Percentiles rank a stretch among this genome's conserved stretches.
Evolutionary conservation across 805 yeast species (phyloP).

Genomic region (Priceomyces haplophilus): DNA sequence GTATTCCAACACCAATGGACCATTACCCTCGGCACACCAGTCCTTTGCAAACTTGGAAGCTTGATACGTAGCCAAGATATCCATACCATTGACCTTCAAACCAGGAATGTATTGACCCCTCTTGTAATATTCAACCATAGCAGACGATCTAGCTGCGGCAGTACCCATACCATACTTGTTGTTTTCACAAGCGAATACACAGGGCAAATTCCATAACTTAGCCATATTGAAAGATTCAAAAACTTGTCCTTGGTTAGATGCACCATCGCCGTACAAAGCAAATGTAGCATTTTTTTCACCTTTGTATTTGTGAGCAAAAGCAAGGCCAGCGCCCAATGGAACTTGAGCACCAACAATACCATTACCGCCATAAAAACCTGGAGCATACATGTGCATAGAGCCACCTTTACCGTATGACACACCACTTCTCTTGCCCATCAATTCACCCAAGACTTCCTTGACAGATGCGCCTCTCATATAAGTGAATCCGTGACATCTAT

Average conservation of each 20-base stretch:
- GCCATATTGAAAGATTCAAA: conserved; percentile 99
- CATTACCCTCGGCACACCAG: conserved; percentile 90
- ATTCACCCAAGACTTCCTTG: conserved; percentile 85
- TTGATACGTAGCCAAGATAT: conserved; percentile 88
- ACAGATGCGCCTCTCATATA: conserved; percentile 94
- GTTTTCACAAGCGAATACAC: conserved; percentile 94
- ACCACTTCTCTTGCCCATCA: conserved; percentile 95
- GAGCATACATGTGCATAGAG: conserved; percentile 97
- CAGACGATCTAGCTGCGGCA: conserved; percentile 94
- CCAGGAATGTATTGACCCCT: conserved; percentile 99
- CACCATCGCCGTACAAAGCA: conserved; percentile 97
- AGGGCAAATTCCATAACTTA: conserved; percentile 95
- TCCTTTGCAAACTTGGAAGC: conserved; percentile 97
- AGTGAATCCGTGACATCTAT: conserved; percentile 99
- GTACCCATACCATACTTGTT: conserved; percentile 99
- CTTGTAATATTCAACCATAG: conserved; percentile 94
- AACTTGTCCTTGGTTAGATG: conserved; percentile 98
- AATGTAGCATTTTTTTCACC: conserved; percentile 77
- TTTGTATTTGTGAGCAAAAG: conserved; percentile 96
- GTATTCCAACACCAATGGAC: conserved; percentile 93
- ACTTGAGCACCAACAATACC: conserved; percentile 99
- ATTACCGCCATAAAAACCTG: conserved; percentile 97
- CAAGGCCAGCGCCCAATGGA: conserved; percentile 95
- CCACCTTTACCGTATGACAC: conserved; percentile 98
- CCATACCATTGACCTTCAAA: conserved; percentile 98